Percentiles rank a stretch among this genome's conserved stretches.
phyloP scores from a whole-genome alignment of 2,329 filamentous ascomycete genomes.

The Aspergillus niger region DNA sequence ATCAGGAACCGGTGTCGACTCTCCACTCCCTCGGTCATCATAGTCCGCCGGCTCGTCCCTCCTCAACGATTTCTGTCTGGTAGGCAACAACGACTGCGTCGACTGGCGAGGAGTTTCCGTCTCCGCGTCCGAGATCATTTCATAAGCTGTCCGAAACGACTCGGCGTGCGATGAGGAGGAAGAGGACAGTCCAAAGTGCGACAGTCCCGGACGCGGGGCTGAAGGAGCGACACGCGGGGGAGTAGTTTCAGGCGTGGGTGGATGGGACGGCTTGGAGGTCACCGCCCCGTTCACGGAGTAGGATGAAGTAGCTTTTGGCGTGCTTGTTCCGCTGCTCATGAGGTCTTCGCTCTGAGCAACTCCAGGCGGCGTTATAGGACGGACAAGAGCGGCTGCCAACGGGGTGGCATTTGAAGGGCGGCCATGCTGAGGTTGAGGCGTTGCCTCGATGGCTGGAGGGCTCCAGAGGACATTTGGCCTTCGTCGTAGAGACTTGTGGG shows the following conservation, averaged over 20 bases:
- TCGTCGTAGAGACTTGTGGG: conserved; percentile 45
- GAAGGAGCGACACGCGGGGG: conserved; percentile 58
- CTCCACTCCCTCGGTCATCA: conserved; percentile 6
- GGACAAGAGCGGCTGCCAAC: conserved; percentile 30
- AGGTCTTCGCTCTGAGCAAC: conserved; percentile 27
- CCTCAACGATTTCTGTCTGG: conserved; percentile 22
- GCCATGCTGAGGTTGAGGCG: conserved; percentile 27
- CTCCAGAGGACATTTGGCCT: conserved; percentile 32
- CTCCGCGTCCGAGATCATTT: conserved; percentile 66
- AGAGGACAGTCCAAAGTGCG: conserved; percentile 58
- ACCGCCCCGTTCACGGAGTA: conserved; percentile 33
- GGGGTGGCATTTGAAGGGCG: conserved; percentile 24
- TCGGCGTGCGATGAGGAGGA: conserved; percentile 62
- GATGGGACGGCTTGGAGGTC: conserved; percentile 67
- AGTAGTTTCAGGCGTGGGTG: conserved; percentile 74
- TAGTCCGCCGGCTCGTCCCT: conserved; percentile 27
- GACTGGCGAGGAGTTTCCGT: conserved; percentile 36
- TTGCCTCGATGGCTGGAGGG: conserved; percentile 27
- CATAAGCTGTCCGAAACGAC: conserved; percentile 71
- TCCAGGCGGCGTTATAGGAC: conserved; percentile 43
- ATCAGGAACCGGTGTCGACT: neutral
- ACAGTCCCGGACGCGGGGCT: conserved; percentile 39
- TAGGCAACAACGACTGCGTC: conserved; percentile 23
- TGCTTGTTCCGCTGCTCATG: conserved; percentile 22
- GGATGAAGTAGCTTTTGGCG: conserved; percentile 28